Evolutionary conservation across 768 basidiomycete species (phyloP), one percentile per base, ranked within the genome.

Genomic region (Hemileccinum impolitum): DNA sequence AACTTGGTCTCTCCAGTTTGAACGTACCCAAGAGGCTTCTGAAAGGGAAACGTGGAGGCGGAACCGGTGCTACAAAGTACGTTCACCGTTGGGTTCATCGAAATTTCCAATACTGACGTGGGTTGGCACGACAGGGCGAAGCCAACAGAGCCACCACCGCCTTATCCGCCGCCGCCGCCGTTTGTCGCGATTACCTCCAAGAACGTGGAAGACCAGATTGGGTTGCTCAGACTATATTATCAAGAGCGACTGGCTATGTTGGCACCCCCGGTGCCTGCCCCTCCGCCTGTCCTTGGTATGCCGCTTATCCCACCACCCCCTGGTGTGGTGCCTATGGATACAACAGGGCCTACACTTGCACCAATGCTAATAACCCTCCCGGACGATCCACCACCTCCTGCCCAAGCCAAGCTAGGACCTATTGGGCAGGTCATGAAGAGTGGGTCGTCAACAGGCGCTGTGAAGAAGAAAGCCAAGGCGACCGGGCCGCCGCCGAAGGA

Each of bases 81-180:
- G 83, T 79, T 17, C 37, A 25, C 39, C 15, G n/a, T 44, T 44
- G 13, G 18, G 34, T 45, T 42, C 42, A 26, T 9, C 46, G 35
- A 9, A 12, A 6, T 14, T 2, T 1, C 14, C 21, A n/a, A 35
- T 43, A 19, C 42, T 61, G 40, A 61, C 14, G 5, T 23, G 42
- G 30, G 18, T 36, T 1, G 23, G 23, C 23, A 8, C 37, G 41
- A 42, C 54, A 87, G 84, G 45, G 74, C 75, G 40, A 83, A 82
- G 59, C 82, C 85, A 2, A 78, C 71, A 19, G 87, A 90, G 64
- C 87, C 88, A 0, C 88, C 87, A 1, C 81, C 81, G 3, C 90
- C 87, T 6, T 96, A 85, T 65, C 90, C 92, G 0, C 89, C 87
- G 0, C 94, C 94, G 0, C 86, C 87, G 0, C 76, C 87, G 0